Evolutionary conservation across 2,329 filamentous ascomycete species (phyloP).

Genomic region (Arthrobotrys conoides): DNA sequence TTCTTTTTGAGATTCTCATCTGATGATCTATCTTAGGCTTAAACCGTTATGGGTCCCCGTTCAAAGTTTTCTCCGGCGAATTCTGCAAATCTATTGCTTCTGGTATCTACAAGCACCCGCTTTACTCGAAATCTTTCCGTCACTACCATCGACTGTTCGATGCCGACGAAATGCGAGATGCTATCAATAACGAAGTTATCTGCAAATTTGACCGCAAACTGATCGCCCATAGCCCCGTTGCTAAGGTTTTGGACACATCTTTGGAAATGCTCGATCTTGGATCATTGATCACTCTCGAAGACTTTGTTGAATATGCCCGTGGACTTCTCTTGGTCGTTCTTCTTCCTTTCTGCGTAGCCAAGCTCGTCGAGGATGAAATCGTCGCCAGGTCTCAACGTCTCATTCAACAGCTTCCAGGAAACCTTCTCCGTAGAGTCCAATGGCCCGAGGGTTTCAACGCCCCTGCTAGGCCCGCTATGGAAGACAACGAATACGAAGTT

Average conservation of each 20-base stretch:
- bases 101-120: slow-evolving; percentile 53
- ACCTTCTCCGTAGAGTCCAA: slow-evolving; percentile 50
- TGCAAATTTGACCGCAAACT: slow-evolving; percentile 47
- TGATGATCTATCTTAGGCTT: slow-evolving; percentile 18
- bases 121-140: slow-evolving; percentile 56
- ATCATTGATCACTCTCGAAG: slow-evolving; percentile 56
- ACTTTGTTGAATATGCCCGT: slow-evolving; percentile 50
- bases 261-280: slow-evolving; percentile 59
- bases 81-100: slow-evolving; percentile 59
- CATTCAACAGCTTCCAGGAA: slow-evolving; percentile 33
- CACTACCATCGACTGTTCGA: slow-evolving; percentile 36
- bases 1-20: not conserved
- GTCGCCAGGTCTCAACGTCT: slow-evolving; percentile 35
- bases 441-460: slow-evolving; percentile 48
- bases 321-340: slow-evolving; percentile 49
- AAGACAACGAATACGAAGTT: slow-evolving; percentile 28
- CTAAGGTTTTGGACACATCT: slow-evolving; percentile 44
- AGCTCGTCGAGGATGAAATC: slow-evolving; percentile 46
- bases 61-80: slow-evolving; percentile 56
- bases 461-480: slow-evolving; percentile 6
- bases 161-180: slow-evolving; percentile 50
- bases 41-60: slow-evolving; percentile 53
- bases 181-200: slow-evolving; percentile 34
- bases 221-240: slow-evolving; percentile 37
- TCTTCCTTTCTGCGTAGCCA: slow-evolving; percentile 42